Conservation (phyloP, 2,329 filamentous ascomycete genomes). For the Fusarium succisae region DNA sequence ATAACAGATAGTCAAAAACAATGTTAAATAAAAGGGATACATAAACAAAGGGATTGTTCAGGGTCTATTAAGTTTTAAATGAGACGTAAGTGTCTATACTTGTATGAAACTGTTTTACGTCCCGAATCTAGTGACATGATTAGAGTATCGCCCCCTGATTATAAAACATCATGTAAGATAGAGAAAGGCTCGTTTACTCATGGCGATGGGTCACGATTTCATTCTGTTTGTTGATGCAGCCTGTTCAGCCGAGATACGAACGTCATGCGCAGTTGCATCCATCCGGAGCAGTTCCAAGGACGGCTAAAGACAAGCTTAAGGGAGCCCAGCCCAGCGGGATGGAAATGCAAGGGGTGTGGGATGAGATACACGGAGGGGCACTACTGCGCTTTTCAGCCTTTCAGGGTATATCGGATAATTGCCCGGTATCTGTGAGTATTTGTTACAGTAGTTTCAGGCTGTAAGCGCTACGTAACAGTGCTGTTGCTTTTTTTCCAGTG, state of each 20-base stretch:
- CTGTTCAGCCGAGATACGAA: background rate
- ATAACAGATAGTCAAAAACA: background rate
- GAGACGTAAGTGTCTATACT: background rate
- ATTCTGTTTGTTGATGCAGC: background rate
- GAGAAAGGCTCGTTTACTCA: background rate
- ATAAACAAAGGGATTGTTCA: background rate
- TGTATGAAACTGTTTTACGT: background rate
- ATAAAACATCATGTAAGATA: background rate
- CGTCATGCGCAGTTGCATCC: background rate
- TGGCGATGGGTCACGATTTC: background rate
- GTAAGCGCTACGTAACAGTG: background rate
- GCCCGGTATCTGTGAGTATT: background rate
- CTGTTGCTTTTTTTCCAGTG: background rate
- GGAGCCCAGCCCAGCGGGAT: background rate
- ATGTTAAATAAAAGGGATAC: background rate
- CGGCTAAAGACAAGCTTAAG: background rate
- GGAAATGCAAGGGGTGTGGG: background rate
- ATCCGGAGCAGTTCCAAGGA: background rate
- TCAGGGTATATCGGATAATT: background rate
- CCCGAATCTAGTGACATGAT: background rate
- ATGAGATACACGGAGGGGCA: background rate
- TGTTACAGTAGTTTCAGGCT: background rate
- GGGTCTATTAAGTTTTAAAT: background rate
- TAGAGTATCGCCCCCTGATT: background rate
- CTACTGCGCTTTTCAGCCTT: background rate